Base-by-base conservation (phyloP, 495 filamentous ascomycete genomes). In the Neurospora sp. region DNA sequence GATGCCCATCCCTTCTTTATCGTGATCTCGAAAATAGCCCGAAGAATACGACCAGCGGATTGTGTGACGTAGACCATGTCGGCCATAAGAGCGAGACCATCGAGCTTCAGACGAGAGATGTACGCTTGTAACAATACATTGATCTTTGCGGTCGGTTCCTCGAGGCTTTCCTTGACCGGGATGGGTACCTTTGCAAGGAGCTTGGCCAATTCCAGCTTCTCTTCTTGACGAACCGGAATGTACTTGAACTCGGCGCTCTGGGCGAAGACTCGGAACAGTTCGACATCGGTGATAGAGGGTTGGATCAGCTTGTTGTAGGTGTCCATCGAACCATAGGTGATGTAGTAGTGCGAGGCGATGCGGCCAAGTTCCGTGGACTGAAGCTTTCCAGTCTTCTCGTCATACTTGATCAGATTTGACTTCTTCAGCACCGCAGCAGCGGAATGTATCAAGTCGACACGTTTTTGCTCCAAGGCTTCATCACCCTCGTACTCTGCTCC, bases 11-110 rank as follows among this genome's bases (percentile, higher is more conserved):
- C 95, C 81, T 97, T 97, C 85, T 94, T 97, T 69, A 99, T 83
- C 38, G 91, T 92, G 59, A 99, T 98, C 81, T 99, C 96, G 76
- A 98, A 99, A 35, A 99, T 91, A 1, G 96, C 96, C 18, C 96
- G 90, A 39, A 98, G 86, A 74, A 99, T 97, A 85, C 96, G 93
- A 16, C 96, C 96, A 70, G 96, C 96, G 16, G 95, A 98, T 80
- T 99, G 96, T 0, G 96, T 98, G 71, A 99, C 94, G 77, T 98
- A 99, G 20, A 99, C 95, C 88, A 98, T 90, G 80, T 99, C 96
- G 27, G 96, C 95, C 96, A 98, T 97, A 75, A 99, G 83, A 9
- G 96, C 96, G 73, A 98, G 84, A 2, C 96, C 96, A 48, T 98
- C 95, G 4, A 99, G 89, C 79, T 94, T 94, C 41, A 99, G 90